Base-by-base conservation (phyloP, 768 basidiomycete genomes). In the Lactarius sanguifluus region DNA sequence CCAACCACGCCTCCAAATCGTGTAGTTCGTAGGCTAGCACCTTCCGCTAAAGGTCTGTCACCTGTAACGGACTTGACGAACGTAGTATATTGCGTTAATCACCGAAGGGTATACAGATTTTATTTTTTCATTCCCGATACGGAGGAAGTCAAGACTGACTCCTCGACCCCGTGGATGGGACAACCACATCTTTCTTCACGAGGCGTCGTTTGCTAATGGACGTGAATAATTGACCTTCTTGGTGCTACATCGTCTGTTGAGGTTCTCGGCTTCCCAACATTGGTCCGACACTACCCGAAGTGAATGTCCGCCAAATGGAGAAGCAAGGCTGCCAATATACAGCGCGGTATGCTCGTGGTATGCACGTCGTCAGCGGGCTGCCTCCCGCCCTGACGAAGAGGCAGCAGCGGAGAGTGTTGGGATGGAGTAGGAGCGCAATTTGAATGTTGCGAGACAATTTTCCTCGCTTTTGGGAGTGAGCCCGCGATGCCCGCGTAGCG, bases 401-500 rank as follows among this genome's bases (percentile, higher is more conserved):
- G 25, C 34, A 34, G 34, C 9, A 34, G 34, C 50, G 50, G 13
- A 23, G n/a, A 50, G 12, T 5, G 23, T 50, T 50, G 5, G 23
- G 50, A 16, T 13, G 7, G 12, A 38, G 47, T 36, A 23, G 60
- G 32, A 10, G 30, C 59, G 30, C n/a, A 36, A 25, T 36, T 52
- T 36, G 23, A 50, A 50, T 61, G 47, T 2, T 32, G 43, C 12
- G 43, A 60, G 43, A 45, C 18, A 25, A 23, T 20, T 5, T 59
- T 59, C 45, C 30, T 30, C 43, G 2, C 25, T 20, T n/a, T 50
- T 20, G 38, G 18, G 43, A 32, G 28, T 34, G 4, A 43, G 30
- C 59, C 45, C 43, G 58, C 40, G 64, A 45, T 40, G 59, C 59
- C 60, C 65, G 65, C 59, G 65, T 57, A 57, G 36, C 60, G 60